phyloP scores from a whole-genome alignment of 768 basidiomycete genomes.

The Amanita pseudoporphyria region DNA sequence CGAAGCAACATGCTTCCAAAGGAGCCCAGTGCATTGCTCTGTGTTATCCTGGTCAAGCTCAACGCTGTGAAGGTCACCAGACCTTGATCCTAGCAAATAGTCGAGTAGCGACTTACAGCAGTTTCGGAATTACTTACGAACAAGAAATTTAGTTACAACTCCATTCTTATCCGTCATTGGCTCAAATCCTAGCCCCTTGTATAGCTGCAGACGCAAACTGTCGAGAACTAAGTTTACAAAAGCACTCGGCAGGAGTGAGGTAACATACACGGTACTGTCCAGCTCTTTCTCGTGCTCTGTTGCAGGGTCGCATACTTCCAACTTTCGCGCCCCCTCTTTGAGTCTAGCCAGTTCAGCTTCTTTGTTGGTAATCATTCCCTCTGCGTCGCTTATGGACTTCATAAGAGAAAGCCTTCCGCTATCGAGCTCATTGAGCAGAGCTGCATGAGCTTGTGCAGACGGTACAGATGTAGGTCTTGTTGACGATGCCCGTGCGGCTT shows the following conservation, averaged over 20 bases:
- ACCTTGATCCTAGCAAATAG: constrained; percentile 32
- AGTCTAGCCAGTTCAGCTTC: constrained; percentile 63
- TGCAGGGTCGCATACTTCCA: constrained; percentile 68
- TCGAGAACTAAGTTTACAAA: not conserved
- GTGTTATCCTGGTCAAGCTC: constrained; percentile 25
- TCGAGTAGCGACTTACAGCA: not conserved
- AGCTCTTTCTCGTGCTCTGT: constrained; percentile 61
- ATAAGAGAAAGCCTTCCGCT: constrained; percentile 50
- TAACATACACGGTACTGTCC: constrained; percentile 56
- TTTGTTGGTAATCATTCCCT: constrained; percentile 52
- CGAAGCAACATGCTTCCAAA: constrained; percentile 39
- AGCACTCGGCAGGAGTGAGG: not conserved
- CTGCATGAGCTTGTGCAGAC: constrained; percentile 51
- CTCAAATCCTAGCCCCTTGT: constrained; percentile 64
- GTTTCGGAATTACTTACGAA: constrained; percentile 38
- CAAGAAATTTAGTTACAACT: constrained; percentile 47
- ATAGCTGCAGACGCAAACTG: constrained; percentile 61
- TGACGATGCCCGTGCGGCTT: constrained; percentile 62
- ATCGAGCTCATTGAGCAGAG: constrained; percentile 58
- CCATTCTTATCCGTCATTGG: constrained; percentile 49
- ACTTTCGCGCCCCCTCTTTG: constrained; percentile 48
- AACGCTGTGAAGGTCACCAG: constrained; percentile 35
- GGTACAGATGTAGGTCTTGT: constrained; percentile 63
- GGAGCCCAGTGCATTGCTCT: constrained; percentile 26
- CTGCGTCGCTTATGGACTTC: constrained; percentile 68